Percentiles rank a stretch among this genome's conserved stretches.
phyloP scores from a whole-genome alignment of 1,284 basidiomycete species.

The Puccinia coronata region DNA sequence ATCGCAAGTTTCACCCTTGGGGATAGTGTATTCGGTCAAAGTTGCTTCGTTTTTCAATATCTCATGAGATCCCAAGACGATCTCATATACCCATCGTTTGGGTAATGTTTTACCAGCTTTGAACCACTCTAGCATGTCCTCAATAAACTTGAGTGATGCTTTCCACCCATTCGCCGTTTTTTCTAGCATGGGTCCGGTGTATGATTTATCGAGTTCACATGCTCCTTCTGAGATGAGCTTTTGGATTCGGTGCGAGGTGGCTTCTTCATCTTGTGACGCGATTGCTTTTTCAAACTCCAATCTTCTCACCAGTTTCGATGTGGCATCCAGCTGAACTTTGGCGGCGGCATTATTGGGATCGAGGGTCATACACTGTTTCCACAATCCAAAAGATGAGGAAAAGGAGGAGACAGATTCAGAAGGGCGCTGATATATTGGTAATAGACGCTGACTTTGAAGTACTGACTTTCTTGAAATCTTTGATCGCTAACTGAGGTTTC shows the following conservation, averaged over 20 bases:
- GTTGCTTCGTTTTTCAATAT: slow-evolving; percentile 76
- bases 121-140: slow-evolving; percentile 85
- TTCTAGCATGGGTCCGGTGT: slow-evolving; percentile 69
- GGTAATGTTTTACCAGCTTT: slow-evolving; percentile 85
- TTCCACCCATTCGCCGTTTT: slow-evolving; percentile 61
- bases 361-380: slow-evolving; percentile 67
- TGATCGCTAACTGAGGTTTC: slow-evolving; percentile 76
- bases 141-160: slow-evolving; percentile 77
- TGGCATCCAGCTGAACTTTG: slow-evolving; percentile 77
- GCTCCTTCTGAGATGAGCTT: slow-evolving; percentile 76
- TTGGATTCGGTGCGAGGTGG: slow-evolving; percentile 68
- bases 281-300: slow-evolving; percentile 67
- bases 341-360: slow-evolving; percentile 85
- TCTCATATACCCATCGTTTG: slow-evolving; percentile 90
- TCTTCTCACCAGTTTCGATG: slow-evolving; percentile 80
- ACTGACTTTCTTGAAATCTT: slow-evolving; percentile 75
- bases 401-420: neutral
- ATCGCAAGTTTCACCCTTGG: slow-evolving; percentile 78
- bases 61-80: slow-evolving; percentile 81
- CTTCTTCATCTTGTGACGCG: slow-evolving; percentile 80
- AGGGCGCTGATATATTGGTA: neutral
- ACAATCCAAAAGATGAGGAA: too few relatives aligned
- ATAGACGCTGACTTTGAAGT: neutral
- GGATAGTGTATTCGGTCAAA: slow-evolving; percentile 75
- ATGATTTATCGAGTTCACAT: slow-evolving; percentile 67